A percentile compares a stretch with the other conserved stretches of the same genome.
These are phyloP conservation scores for Didymella pomorum DNA, from an alignment of 2,329 filamentous ascomycete genomes.

Conservation along the genomic window DNA sequence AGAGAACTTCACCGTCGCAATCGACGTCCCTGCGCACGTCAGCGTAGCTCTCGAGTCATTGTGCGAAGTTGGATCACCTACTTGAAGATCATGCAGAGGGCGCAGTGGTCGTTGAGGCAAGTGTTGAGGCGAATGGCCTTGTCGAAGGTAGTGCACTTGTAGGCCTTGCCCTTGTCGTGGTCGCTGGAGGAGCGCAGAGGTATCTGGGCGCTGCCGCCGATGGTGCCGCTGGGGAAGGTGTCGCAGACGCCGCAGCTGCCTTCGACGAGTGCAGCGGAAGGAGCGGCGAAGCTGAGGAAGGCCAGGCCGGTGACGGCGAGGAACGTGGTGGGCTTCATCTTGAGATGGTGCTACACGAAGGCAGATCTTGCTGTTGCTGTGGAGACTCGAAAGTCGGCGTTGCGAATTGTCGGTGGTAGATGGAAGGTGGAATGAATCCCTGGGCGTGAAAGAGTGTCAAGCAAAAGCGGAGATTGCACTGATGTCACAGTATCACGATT, in stretches of 20 bases:
- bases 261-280: not conserved
- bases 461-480: not conserved
- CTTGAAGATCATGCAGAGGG: slow-evolving; percentile 15
- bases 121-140: slow-evolving; percentile 5
- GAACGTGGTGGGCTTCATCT: not conserved
- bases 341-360: not conserved
- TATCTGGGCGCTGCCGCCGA: slow-evolving; percentile 13
- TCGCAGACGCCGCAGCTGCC: slow-evolving; percentile 15
- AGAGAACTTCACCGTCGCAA: slow-evolving; percentile 9
- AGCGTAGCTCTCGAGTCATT: not conserved
- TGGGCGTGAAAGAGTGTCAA: not conserved
- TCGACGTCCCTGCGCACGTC: not conserved
- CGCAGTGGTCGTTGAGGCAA: slow-evolving; percentile 8
- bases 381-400: not conserved
- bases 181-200: slow-evolving; percentile 2
- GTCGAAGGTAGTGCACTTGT: slow-evolving; percentile 12
- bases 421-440: not conserved
- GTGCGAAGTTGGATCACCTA: not conserved
- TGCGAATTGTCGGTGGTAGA: not conserved
- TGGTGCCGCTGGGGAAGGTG: not conserved
- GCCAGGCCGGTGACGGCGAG: not conserved
- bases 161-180: slow-evolving; percentile 4
- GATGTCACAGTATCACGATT: not conserved
- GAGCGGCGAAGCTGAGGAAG: not conserved
- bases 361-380: not conserved